These are phyloP conservation scores for Petrea volubilis DNA, from an alignment of 257 asterid genomes.

Conservation along the genomic window DNA sequence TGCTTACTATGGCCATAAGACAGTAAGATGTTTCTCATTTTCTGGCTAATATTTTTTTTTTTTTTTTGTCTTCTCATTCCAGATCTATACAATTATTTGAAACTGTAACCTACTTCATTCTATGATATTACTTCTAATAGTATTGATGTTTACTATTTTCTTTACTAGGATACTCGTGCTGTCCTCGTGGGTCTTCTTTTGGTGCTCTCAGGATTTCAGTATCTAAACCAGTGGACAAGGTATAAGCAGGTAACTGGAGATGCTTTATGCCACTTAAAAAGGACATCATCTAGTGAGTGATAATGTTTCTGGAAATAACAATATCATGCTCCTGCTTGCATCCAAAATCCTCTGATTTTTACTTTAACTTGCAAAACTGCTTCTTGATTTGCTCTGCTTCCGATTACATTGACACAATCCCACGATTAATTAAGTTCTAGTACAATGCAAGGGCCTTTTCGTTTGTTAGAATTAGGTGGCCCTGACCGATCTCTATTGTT, in stretches of 20 bases:
- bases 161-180: conserved; percentile 85
- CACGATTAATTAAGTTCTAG: neutral
- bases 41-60: conserved; percentile 11
- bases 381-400: neutral
- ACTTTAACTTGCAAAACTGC: neutral
- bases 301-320: conserved; percentile 8
- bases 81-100: neutral
- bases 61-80: conserved; percentile 6
- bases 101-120: neutral
- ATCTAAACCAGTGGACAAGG: conserved; percentile 90
- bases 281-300: neutral
- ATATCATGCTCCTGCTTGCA: neutral
- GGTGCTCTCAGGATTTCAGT: conserved; percentile 85
- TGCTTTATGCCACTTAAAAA: neutral
- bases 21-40: conserved; percentile 52
- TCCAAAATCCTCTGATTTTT: neutral
- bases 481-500: neutral
- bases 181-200: conserved; percentile 91
- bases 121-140: neutral
- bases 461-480: neutral
- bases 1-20: conserved; percentile 96
- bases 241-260: conserved; percentile 76
- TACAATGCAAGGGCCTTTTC: neutral
- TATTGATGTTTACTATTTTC: conserved; percentile 19
- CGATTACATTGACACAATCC: neutral